These are phyloP conservation scores for Pseudozyma sp. DNA, from an alignment of 1,284 basidiomycete genomes.

Conservation along the genomic window DNA sequence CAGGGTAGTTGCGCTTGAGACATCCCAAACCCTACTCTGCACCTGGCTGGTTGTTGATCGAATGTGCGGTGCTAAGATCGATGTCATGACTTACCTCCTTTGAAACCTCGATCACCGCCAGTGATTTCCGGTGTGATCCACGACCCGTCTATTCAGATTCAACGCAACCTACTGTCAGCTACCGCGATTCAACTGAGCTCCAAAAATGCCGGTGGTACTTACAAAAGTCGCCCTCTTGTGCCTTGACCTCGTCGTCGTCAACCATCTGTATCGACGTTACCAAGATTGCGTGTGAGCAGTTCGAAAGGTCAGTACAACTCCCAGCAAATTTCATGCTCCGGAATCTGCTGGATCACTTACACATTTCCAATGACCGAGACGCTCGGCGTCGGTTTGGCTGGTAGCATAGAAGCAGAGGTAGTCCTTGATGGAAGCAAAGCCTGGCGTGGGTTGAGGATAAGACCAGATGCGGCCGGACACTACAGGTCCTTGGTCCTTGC, in stretches of 20 bases:
- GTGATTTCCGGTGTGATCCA: slow-evolving; percentile 68
- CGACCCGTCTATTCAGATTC: slow-evolving; percentile 47
- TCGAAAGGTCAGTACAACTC: neutral
- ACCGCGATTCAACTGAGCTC: too few species aligned
- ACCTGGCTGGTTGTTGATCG: neutral
- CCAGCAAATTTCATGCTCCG: neutral
- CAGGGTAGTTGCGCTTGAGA: too few species aligned
- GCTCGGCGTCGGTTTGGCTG: slow-evolving; percentile 47
- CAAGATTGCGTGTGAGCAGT: neutral
- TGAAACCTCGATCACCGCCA: slow-evolving; percentile 64
- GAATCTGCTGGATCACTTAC: slow-evolving; percentile 19
- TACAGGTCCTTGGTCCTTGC: slow-evolving; percentile 37
- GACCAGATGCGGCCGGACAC: slow-evolving; percentile 61
- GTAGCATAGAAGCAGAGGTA: slow-evolving; percentile 66
- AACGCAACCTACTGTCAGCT: neutral
- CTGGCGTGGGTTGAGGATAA: slow-evolving; percentile 58
- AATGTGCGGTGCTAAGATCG: slow-evolving; percentile 3
- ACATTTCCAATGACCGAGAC: slow-evolving; percentile 57
- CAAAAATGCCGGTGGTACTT: slow-evolving; percentile 11
- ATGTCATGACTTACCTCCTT: slow-evolving; percentile 57
- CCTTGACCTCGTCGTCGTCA: slow-evolving; percentile 58
- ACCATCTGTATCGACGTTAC: slow-evolving; percentile 37
- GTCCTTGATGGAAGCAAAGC: slow-evolving; percentile 58
- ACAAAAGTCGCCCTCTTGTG: slow-evolving; percentile 67
- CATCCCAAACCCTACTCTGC: too few species aligned